Percentiles rank a stretch among this genome's conserved stretches.
phyloP scores from a whole-genome alignment of 108 stramenopile genomes.

The Skeletonema costatum region DNA sequence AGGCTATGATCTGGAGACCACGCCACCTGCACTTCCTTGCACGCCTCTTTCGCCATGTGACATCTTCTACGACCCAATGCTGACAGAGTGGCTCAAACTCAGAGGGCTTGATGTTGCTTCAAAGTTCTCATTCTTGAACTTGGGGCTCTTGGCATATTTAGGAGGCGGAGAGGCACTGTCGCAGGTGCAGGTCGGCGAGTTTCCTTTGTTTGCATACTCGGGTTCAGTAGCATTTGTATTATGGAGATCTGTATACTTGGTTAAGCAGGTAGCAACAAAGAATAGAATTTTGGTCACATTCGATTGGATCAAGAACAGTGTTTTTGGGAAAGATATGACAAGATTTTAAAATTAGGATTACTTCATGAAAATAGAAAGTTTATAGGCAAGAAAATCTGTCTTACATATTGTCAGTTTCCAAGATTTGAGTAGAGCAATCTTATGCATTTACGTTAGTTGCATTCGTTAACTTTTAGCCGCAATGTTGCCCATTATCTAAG shows the following conservation, averaged over 20 bases:
- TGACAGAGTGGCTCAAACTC: constrained; percentile 45
- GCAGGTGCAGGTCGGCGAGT: constrained; percentile 71
- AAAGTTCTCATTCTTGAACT: constrained; percentile 61
- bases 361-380: too few relatives aligned
- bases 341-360: background rate
- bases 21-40: constrained; percentile 34
- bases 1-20: constrained; percentile 52
- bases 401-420: too few relatives aligned
- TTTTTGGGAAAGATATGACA: constrained; percentile 65
- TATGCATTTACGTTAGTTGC: too few relatives aligned
- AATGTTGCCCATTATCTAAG: too few relatives aligned
- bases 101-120: constrained; percentile 57
- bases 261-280: constrained; percentile 73
- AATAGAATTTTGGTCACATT: constrained; percentile 69
- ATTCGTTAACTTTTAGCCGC: too few relatives aligned
- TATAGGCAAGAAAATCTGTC: too few relatives aligned
- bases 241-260: constrained; percentile 75
- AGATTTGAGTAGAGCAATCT: too few relatives aligned
- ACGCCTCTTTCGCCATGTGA: background rate
- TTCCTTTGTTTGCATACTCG: constrained; percentile 46
- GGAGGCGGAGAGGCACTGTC: constrained; percentile 68
- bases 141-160: constrained; percentile 67
- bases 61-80: too few relatives aligned
- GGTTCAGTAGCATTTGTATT: constrained; percentile 60
- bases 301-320: constrained; percentile 66